Evolutionary conservation across 129 eudicot genomes (phyloP).

Genomic region (Pittosporum tobira): DNA sequence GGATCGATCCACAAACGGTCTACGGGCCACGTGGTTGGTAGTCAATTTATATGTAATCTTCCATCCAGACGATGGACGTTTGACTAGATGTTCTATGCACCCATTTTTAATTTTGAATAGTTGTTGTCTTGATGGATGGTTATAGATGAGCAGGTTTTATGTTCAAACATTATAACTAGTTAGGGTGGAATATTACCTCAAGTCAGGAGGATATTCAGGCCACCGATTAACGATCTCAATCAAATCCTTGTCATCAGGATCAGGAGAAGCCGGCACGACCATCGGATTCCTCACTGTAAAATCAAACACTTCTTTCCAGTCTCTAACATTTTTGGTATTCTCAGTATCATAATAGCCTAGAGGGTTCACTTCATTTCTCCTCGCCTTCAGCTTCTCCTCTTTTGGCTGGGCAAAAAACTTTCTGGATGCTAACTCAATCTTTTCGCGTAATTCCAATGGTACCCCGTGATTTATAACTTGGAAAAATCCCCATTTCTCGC

Average conservation of each 20-base stretch:
- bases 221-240: conserved; percentile 21
- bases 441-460: conserved; percentile 15
- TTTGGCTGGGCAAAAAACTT: conserved; percentile 20
- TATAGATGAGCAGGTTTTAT: no score
- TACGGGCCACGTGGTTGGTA: no score
- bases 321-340: conserved; percentile 30
- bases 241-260: conserved; percentile 17
- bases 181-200: no score
- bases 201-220: conserved; percentile 24
- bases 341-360: conserved; percentile 24
- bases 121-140: no score
- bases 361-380: conserved; percentile 15
- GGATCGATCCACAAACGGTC: no score
- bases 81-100: no score
- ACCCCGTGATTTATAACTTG: conserved; percentile 39
- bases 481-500: conserved; percentile 39
- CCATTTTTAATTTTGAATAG: no score
- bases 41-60: no score
- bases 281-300: conserved; percentile 19
- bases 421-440: conserved; percentile 13
- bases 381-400: conserved; percentile 14
- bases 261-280: conserved; percentile 13
- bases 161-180: no score
- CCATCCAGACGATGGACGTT: no score
- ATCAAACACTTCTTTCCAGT: no score